Percentiles rank a stretch among this genome's conserved stretches.
These are phyloP conservation scores for Amylostereum areolatum DNA, from an alignment of 1,284 basidiomycete species.

Conservation along the genomic window DNA sequence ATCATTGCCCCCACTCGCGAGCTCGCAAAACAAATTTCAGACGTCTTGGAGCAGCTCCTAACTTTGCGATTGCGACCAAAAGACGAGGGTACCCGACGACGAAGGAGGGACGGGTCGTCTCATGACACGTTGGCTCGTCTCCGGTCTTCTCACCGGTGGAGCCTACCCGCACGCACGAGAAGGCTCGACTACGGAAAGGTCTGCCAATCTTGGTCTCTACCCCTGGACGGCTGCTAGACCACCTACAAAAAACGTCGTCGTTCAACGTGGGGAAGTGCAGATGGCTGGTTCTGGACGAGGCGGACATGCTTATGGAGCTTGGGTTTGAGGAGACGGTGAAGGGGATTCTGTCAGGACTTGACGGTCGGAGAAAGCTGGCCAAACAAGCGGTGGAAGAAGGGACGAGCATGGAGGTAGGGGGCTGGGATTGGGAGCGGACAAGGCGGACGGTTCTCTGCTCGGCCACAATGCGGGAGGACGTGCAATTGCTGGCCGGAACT, in stretches of 20 bases:
- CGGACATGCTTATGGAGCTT: constrained; percentile 81
- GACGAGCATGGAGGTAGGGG: constrained; percentile 67
- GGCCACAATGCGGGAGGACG: constrained; percentile 93
- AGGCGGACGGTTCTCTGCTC: constrained; percentile 91
- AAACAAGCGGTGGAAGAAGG: constrained; percentile 69
- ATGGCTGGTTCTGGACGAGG: constrained; percentile 97
- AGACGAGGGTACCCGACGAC: constrained; percentile 42
- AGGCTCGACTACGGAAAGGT: constrained; percentile 66
- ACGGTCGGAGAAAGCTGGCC: constrained; percentile 72
- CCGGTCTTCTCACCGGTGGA: constrained; percentile 85
- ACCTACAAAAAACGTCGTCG: constrained; percentile 78
- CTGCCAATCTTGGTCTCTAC: constrained; percentile 71
- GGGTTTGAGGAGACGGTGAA: constrained; percentile 60
- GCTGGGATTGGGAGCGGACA: constrained; percentile 78
- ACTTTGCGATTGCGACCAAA: constrained; percentile 69
- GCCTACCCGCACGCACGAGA: constrained; percentile 70
- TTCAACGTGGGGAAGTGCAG: constrained; percentile 91
- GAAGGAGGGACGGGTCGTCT: constrained; percentile 41
- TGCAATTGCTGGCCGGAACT: constrained; percentile 87
- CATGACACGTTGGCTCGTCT: constrained; percentile 89
- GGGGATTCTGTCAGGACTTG: constrained; percentile 83
- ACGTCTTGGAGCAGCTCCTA: constrained; percentile 61
- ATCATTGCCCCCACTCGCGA: constrained; percentile 95
- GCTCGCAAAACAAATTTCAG: constrained; percentile 88
- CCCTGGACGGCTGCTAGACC: constrained; percentile 67